Percentiles rank a stretch among this genome's conserved stretches.
These are phyloP conservation scores for Diplodia seriata DNA, from an alignment of 2,329 filamentous ascomycete species.

Conservation along the genomic window DNA sequence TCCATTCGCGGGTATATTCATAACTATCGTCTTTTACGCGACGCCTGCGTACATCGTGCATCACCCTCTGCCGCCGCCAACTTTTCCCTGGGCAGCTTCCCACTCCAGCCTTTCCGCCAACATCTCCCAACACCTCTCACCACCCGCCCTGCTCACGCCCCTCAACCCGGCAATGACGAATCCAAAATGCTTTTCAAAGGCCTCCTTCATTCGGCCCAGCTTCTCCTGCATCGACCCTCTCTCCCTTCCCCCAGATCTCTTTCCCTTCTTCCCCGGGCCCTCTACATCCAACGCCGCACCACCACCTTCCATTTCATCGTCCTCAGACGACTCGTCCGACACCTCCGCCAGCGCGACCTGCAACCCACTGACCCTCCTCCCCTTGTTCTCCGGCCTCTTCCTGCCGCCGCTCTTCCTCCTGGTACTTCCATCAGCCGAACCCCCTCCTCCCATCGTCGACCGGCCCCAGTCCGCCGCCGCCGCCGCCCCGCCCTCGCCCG, in stretches of 20 bases:
- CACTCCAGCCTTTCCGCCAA: conserved; percentile 80
- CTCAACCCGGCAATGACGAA: conserved; percentile 78
- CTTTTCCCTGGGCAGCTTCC: conserved; percentile 34
- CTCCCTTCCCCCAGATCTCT: not conserved
- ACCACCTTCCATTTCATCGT: conserved; percentile 42
- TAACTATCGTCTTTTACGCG: not conserved
- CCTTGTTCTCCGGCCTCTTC: conserved; percentile 28
- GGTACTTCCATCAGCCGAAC: conserved; percentile 40
- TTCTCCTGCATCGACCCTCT: conserved; percentile 57
- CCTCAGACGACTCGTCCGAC: conserved; percentile 37
- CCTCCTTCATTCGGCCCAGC: conserved; percentile 63
- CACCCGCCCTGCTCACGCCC: conserved; percentile 76
- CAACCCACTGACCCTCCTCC: conserved; percentile 16
- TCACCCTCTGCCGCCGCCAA: not conserved
- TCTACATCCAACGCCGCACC: conserved; percentile 36
- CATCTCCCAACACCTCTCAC: conserved; percentile 77
- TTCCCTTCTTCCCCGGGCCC: not conserved
- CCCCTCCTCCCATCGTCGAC: conserved; percentile 34
- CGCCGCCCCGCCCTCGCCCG: not conserved
- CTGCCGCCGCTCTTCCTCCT: conserved; percentile 34
- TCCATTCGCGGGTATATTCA: not conserved
- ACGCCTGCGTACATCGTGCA: not conserved
- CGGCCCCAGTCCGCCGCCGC: conserved; percentile 39
- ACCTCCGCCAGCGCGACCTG: conserved; percentile 31
- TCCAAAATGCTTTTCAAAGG: conserved; percentile 69